Conservation (phyloP, 495 filamentous ascomycete species). For the Xylaria telfairii region DNA sequence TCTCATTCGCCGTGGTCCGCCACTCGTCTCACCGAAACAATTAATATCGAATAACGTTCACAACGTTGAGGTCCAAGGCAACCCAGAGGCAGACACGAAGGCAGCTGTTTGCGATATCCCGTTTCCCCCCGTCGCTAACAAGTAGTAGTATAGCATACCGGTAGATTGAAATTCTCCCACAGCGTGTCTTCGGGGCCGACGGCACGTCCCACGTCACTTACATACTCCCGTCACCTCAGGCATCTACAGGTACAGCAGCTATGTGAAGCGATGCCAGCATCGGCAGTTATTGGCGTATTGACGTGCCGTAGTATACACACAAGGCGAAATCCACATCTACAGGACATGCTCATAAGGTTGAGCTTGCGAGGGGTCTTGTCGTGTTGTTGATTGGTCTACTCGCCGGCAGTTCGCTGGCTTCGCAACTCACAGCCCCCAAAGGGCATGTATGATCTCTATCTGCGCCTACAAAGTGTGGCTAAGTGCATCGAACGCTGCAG, state of each 20-base stretch:
- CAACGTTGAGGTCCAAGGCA: neutral
- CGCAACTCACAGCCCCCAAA: conserved; percentile 17
- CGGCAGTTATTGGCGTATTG: conserved; percentile 9
- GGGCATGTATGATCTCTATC: neutral
- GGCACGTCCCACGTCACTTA: neutral
- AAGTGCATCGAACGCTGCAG: neutral
- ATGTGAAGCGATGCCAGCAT: neutral
- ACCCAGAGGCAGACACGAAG: conserved; percentile 7
- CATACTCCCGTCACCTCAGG: neutral
- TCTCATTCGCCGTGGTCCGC: neutral
- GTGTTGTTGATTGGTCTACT: neutral
- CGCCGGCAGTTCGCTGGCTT: neutral
- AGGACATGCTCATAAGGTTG: neutral
- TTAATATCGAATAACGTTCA: conserved; percentile 1
- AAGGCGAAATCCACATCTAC: neutral
- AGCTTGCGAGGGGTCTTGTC: neutral
- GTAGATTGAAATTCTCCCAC: neutral
- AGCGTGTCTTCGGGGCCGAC: neutral
- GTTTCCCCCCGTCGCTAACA: neutral
- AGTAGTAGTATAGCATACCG: neutral
- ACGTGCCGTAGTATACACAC: neutral
- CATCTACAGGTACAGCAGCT: neutral
- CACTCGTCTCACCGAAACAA: neutral
- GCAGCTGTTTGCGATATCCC: conserved; percentile 6
- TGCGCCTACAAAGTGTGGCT: conserved; percentile 17